Evolutionary conservation across 2,329 filamentous ascomycete species (phyloP).

Genomic region (Fusarium tjaetaba): DNA sequence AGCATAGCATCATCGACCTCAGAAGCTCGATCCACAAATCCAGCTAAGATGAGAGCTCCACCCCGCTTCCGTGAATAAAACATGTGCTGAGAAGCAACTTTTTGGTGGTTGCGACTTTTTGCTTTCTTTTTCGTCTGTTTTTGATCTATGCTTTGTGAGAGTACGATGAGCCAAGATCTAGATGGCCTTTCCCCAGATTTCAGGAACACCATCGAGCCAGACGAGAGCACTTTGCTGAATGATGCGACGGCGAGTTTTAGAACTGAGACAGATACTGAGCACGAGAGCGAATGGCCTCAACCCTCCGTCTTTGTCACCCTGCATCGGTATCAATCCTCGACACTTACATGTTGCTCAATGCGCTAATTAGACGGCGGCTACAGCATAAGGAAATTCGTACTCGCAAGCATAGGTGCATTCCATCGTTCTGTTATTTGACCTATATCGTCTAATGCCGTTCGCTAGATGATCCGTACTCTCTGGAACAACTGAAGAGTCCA

Average conservation of each 20-base stretch:
- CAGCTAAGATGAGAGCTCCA: neutral
- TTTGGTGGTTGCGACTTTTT: too few species aligned
- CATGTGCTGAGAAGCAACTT: neutral
- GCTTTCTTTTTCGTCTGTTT: too few species aligned
- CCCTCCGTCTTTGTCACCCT: neutral
- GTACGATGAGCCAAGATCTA: neutral
- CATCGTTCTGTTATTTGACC: too few species aligned
- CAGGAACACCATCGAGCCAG: neutral
- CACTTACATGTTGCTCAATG: rapidly evolving
- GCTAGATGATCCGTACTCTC: constrained; percentile 5
- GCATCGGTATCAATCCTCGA: neutral
- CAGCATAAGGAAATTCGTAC: constrained; percentile 9
- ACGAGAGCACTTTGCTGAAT: neutral
- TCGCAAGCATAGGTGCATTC: constrained; percentile 5
- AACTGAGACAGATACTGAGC: neutral
- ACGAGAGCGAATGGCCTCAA: neutral
- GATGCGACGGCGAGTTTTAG: neutral
- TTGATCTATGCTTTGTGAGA: too few species aligned
- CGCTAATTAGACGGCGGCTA: rapidly evolving
- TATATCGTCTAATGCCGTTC: neutral
- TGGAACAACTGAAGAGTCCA: constrained; percentile 4
- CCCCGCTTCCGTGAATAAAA: neutral
- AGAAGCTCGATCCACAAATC: neutral
- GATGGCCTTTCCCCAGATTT: neutral
- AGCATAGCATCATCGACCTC: neutral